Percentiles rank a stretch among this genome's conserved stretches.
phyloP scores from a whole-genome alignment of 331 rosid species.

The Phaseolus coccineus region DNA sequence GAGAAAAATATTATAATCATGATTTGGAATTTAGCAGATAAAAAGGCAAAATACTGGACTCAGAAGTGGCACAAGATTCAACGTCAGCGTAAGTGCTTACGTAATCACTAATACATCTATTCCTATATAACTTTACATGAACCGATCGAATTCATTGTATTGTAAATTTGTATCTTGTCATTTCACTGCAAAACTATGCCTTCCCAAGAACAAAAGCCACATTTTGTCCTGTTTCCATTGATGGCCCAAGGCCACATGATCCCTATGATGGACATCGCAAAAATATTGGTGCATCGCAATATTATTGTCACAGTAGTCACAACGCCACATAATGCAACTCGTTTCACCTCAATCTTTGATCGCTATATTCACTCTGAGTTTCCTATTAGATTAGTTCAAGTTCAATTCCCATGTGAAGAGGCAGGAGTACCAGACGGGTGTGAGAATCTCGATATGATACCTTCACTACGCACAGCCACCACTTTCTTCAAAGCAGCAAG shows the following conservation, averaged over 20 bases:
- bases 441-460: conserved; percentile 49
- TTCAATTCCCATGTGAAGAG: conserved; percentile 40
- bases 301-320: conserved; percentile 52
- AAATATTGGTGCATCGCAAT: conserved; percentile 42
- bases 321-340: conserved; percentile 60
- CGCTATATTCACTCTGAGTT: conserved; percentile 34
- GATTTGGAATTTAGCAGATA: not conserved
- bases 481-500: conserved; percentile 29
- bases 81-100: not conserved
- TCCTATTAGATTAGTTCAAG: conserved; percentile 30
- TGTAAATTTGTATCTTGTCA: too few relatives aligned
- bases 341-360: conserved; percentile 41
- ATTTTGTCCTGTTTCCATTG: conserved; percentile 58
- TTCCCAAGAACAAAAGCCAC: conserved; percentile 27
- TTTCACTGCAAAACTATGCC: conserved; percentile 40
- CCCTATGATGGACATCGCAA: conserved; percentile 52
- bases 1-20: too few relatives aligned
- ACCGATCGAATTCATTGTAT: not conserved
- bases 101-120: not conserved
- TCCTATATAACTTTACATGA: too few relatives aligned
- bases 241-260: conserved; percentile 62
- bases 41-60: not conserved
- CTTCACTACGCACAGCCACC: conserved; percentile 18
- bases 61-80: not conserved
- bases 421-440: conserved; percentile 46